Base-by-base conservation (phyloP, 2,329 filamentous ascomycete species). In the Paramyrothecium roridum region DNA sequence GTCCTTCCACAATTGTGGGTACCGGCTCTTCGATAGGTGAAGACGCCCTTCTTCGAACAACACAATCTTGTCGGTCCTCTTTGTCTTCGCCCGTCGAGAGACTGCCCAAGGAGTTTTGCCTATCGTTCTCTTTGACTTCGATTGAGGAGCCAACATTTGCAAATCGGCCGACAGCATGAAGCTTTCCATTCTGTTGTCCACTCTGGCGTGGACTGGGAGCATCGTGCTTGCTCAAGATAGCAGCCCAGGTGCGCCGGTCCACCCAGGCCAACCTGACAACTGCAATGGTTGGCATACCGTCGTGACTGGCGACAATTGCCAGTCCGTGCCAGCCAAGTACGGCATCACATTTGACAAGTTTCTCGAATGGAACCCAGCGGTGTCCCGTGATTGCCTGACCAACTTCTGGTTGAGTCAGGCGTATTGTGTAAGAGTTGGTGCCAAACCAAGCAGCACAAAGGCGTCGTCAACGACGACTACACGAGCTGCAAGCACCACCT, bases 361-460 rank as follows among this genome's bases (percentile, higher is more conserved):
- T 49, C 34, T 63, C n/a, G 49, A 53, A 11, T 67, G 62, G 64
- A 66, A 69, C 43, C 65, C 66, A 8, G 62, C 55, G 17, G 59
- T 69, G 16, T 63, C 61, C 3, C 34, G 37, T 8, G 64, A 70
- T 57, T 69, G 66, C 59, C 16, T 37, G 4, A 60, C 52, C 22
- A 67, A 67, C 58, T 65, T 67, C 50, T 61, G 58, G 61, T 34
- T 52, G 8, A 58, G 52, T 3, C 49, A 68, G 10, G 55, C 62
- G 3, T 70, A 70, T 56, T 69, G 67, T 48, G 65, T 69, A 46
- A 45, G 40, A 45, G 12, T 59, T 11, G 54, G 57, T 40, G 55
- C 63, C 12, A 30, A 13, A 23, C 20, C 26, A 19, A 30, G 19
- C 49, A 51, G 49, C 49, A 51, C 19, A 21, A 37, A 30, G 21